Evolutionary conservation across 75 land plant species (phyloP), one percentile per base, ranked within the genome.

Genomic region (Pseudotsuga menziesii): DNA sequence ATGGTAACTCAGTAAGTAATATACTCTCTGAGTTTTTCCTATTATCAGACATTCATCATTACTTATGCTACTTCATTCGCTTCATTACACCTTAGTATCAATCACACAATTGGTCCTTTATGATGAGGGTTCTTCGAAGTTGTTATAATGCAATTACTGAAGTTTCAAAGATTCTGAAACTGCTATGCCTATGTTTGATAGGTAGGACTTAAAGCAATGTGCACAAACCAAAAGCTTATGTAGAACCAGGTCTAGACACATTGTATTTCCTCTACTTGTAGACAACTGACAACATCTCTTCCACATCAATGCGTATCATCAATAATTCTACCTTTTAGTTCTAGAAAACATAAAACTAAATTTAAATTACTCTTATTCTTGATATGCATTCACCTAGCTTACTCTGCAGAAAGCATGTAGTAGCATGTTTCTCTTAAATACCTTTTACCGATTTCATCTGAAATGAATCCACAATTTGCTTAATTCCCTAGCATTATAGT

Each of bases 371-470:
- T 32, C 5, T 12, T 23, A 22, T 29, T 29, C 66, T 62, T 62
- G 66, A 62, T 62, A 62, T 62, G 16, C 12, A 62, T 22, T 62
- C 66, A 62, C 26, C 66, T 29, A 62, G 66, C 17, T 62, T 62
- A 62, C 3, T 62, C 66, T 13, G 2, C 3, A 29, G 29, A 29
- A 29, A 12, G 29, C 2, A 62, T 27, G 12, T 1, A 27, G 36
- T 9, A 26, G 11, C 14, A 29, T 35, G 12, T 32, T 64, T 64
- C 69, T 63, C 36, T 64, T 61, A 16, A 17, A 35, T 1, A 35
- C 15, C 41, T 64, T 14, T 16, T 64, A 27, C 41, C 41, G 2
- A 64, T 17, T 64, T 64, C 16, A 25, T n/a, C 25, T 61, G 64
- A 61, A 26, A 61, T 29, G 35, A 17, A 16, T 64, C 35, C 3